Evolutionary conservation across 2,329 filamentous ascomycete genomes (phyloP), one percentile per base, ranked within the genome.

Genomic region (Aspergillus cejpii): DNA sequence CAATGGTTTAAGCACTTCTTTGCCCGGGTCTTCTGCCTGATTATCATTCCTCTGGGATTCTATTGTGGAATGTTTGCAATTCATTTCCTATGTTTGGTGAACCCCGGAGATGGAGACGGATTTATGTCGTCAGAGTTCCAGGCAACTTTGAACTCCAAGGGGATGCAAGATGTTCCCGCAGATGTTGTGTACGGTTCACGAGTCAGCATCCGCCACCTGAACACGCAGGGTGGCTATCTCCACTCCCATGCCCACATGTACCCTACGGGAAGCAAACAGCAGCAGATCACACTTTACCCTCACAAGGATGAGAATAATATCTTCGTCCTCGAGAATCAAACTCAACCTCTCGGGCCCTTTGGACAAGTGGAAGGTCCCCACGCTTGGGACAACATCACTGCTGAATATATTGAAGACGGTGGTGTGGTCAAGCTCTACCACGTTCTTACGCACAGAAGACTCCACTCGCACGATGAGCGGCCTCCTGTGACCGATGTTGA

Each of bases 91-190:
- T 94, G 87, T 74, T 78, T 98, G 33, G 80, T 84, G 48, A 98
- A 98, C 71, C 92, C 92, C 21, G 92, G 92, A 48, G 92, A 98
- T 41, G 92, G 92, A 43, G 92, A 98, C 68, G 92, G 92, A 44
- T 98, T 98, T 75, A 98, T 98, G 92, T 96, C 90, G 63, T 95
- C 91, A 44, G 92, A 98, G 64, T 98, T 98, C 75, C 92, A 98
- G 72, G 86, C 92, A 24, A 97, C 92, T 2, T 76, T 98, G 55
- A 98, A 97, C 73, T 90, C 83, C 60, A 98, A 97, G 75, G 83
- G 80, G 42, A 98, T 98, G 92, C 84, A 88, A 64, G 89, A 94
- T 67, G 89, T 94, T 4, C 85, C 92, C 1, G 92, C 87, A 23
- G 90, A 98, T 69, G 85, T 98, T 47, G 83, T 85, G 21, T 84